Evolutionary conservation across 805 yeast genomes (phyloP).

Genomic region (Cyberlindnera euphorbiae): DNA sequence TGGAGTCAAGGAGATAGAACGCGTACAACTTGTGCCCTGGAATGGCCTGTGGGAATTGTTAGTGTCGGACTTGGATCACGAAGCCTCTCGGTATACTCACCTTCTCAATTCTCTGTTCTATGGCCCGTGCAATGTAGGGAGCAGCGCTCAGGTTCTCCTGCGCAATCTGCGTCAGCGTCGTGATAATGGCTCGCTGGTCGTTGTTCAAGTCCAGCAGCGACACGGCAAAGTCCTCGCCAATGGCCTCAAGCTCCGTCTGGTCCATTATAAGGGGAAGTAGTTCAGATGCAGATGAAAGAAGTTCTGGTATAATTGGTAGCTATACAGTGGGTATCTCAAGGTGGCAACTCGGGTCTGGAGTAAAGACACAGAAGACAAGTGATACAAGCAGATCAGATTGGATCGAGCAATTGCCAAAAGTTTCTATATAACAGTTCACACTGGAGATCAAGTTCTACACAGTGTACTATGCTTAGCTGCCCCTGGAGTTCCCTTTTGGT

Average conservation of each 20-base stretch:
- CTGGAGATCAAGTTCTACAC: too few species aligned
- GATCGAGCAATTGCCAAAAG: too few species aligned
- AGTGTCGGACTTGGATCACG: constrained; percentile 3
- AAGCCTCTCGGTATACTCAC: constrained; percentile 25
- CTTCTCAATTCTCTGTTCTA: constrained; percentile 67
- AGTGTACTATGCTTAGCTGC: too few species aligned
- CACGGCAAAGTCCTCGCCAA: constrained; percentile 58
- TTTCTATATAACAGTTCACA: too few species aligned
- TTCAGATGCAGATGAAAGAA: too few species aligned
- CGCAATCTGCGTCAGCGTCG: constrained; percentile 78
- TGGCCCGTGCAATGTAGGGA: constrained; percentile 67
- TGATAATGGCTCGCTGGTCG: constrained; percentile 87
- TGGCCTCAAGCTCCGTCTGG: constrained; percentile 24
- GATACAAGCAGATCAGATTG: too few species aligned
- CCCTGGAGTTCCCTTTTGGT: too few species aligned
- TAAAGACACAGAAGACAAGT: too few species aligned
- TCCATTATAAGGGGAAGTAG: too few species aligned
- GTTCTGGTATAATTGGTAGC: too few species aligned
- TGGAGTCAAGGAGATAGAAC: constrained; percentile 82
- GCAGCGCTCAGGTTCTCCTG: constrained; percentile 79
- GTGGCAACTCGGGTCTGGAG: too few species aligned
- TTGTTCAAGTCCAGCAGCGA: constrained; percentile 75
- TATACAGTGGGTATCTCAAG: too few species aligned
- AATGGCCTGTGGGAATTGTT: constrained; percentile 39
- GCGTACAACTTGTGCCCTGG: constrained; percentile 84